Conservation (phyloP, 2,329 filamentous ascomycete species). For the Fusarium odoratissimum region DNA sequence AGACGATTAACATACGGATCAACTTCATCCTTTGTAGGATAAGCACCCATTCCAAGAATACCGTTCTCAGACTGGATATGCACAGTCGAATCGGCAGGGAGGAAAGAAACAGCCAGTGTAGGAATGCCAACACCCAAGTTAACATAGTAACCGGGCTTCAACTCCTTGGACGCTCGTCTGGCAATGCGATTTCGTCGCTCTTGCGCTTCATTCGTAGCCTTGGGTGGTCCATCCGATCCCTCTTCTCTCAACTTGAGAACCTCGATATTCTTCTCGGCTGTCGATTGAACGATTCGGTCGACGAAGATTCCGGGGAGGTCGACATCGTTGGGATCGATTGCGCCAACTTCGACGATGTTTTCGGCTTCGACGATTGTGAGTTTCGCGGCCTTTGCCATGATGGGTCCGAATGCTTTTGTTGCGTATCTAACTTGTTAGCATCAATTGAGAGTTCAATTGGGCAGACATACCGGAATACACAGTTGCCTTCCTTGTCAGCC, state of each 20-base stretch:
- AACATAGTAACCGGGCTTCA: constrained; percentile 83
- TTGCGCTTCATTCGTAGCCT: constrained; percentile 59
- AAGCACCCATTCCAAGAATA: constrained; percentile 84
- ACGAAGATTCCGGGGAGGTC: constrained; percentile 87
- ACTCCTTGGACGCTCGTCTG: constrained; percentile 79
- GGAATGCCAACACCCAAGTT: constrained; percentile 89
- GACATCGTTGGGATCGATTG: constrained; percentile 78
- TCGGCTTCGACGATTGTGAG: constrained; percentile 87
- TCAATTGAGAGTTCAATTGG: not conserved
- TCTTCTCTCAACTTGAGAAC: constrained; percentile 68
- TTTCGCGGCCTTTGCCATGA: constrained; percentile 85
- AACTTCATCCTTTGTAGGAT: constrained; percentile 77
- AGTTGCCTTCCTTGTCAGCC: constrained; percentile 81
- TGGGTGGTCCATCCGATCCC: constrained; percentile 52
- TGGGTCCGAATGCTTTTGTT: constrained; percentile 78
- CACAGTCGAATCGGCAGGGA: constrained; percentile 75
- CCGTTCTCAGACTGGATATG: constrained; percentile 91
- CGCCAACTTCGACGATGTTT: constrained; percentile 80
- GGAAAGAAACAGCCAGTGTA: constrained; percentile 82
- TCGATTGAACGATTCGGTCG: constrained; percentile 81
- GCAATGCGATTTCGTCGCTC: constrained; percentile 77
- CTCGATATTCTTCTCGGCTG: constrained; percentile 78
- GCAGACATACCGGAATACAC: constrained; percentile 72
- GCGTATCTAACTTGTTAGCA: constrained; percentile 63
- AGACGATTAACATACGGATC: constrained; percentile 63